Evolutionary conservation across 305 asterid genomes (phyloP), one percentile per base, ranked within the genome.

Genomic region (Fraxinus paxiana): DNA sequence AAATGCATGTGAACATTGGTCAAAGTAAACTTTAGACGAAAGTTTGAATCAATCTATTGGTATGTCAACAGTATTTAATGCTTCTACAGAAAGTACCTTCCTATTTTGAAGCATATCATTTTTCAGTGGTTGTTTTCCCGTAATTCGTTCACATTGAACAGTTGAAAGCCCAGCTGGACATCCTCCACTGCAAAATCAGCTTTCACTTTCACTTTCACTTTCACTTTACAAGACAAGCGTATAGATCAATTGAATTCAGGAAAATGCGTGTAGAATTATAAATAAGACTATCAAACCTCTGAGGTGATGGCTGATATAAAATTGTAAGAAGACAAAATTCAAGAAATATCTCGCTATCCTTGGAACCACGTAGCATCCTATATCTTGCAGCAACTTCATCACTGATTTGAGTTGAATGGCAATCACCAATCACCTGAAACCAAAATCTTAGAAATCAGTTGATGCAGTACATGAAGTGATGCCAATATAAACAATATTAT

Each of bases 341-440:
- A 79, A 92, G 90, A 87, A 96, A 91, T 87, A 88, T 90, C 83
- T 90, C 90, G 51, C 82, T 87, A 82, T 92, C 97, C 82, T 87
- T 92, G 26, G 94, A 88, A 82, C 88, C 93, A 78, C 86, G 87
- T 67, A 88, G 75, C 79, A 76, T 69, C 87, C 83, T 92, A 83
- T 92, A 96, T 77, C 82, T 91, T 73, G 81, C 88, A 76, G 87
- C 88, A 84, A 92, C 81, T 79, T 87, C 93, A 76, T 94, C 97
- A 77, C 86, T 82, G 84, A 90, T 85, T 86, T 88, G 86, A 85
- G 88, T 87, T 80, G 94, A 82, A 90, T 94, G 92, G 84, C 97
- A 92, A 84, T 96, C 97, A 3, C 99, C 96, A 90, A 96, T 90
- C 81, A 94, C 96, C 99, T 96, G 87, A 88, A 85, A 72, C 79